Conservation (phyloP, 2,329 filamentous ascomycete genomes). For the Colletotrichum cereale region DNA sequence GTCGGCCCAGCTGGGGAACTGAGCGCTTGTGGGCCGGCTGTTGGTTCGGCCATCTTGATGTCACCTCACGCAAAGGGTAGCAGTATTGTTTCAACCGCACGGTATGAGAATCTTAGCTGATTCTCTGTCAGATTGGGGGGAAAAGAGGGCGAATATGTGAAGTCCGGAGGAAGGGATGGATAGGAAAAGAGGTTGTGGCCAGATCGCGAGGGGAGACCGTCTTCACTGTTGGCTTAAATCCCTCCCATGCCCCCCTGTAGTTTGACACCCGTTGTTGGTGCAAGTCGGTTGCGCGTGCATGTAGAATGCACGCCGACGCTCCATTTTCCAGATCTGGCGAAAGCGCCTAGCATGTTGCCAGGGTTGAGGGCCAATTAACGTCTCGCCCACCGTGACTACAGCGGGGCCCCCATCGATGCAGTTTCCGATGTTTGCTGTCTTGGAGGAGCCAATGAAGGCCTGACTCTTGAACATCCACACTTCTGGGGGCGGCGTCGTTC, state of each 20-base stretch:
- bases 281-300: not conserved
- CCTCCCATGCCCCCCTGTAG: not conserved
- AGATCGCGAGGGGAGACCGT: not conserved
- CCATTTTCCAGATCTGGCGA: not conserved
- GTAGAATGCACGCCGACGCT: not conserved
- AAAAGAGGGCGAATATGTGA: not conserved
- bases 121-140: too few species aligned
- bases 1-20: not conserved
- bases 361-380: not conserved
- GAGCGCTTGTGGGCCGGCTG: not conserved
- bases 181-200: not conserved
- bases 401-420: not conserved
- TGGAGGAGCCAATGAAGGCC: not conserved
- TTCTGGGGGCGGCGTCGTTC: not conserved
- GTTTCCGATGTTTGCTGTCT: not conserved
- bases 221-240: not conserved
- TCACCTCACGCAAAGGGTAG: not conserved
- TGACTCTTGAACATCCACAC: not conserved
- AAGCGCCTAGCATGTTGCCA: not conserved
- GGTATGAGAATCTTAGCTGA: not conserved
- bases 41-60: not conserved
- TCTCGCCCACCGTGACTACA: not conserved
- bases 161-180: not conserved
- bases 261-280: conserved; percentile 1
- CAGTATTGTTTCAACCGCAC: not conserved